Percentiles rank a stretch among this genome's conserved stretches.
These are phyloP conservation scores for Fraxinus latifolia DNA, from an alignment of 305 asterid species.

Conservation along the genomic window DNA sequence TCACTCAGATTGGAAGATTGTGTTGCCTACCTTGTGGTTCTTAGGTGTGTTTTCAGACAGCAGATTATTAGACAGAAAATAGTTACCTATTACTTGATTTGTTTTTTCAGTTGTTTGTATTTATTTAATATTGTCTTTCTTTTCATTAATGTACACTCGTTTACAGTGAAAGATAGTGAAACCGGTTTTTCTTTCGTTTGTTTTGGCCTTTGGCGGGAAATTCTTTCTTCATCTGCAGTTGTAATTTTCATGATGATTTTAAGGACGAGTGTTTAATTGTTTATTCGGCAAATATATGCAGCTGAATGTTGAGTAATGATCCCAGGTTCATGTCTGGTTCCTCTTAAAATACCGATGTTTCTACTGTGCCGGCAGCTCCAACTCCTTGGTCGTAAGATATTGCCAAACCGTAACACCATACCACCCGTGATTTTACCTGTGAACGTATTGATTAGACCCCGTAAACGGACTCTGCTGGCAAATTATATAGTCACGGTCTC, in stretches of 20 bases:
- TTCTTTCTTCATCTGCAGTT: background rate
- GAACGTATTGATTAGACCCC: no score
- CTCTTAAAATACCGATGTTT: background rate
- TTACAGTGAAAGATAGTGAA: background rate
- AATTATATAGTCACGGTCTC: no score
- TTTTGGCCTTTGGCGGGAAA: background rate
- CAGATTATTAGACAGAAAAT: constrained; percentile 22
- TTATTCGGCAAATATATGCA: background rate
- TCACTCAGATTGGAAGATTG: constrained; percentile 65
- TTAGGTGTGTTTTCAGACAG: constrained; percentile 21
- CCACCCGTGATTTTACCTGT: no score
- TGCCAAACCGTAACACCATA: background rate
- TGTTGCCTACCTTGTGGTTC: constrained; percentile 63
- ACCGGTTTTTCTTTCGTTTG: background rate
- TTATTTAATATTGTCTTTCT: constrained; percentile 21
- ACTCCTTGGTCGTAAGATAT: background rate
- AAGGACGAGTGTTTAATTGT: background rate
- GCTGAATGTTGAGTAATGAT: background rate
- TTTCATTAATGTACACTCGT: background rate
- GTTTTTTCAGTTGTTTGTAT: background rate
- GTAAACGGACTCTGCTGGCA: no score
- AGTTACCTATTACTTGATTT: constrained; percentile 3
- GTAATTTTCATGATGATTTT: background rate
- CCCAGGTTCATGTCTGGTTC: background rate
- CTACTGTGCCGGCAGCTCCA: background rate